A percentile compares a stretch with the other conserved stretches of the same genome.
These are phyloP conservation scores for Neurospora crassa DNA, from an alignment of 2,329 filamentous ascomycete genomes.

Conservation along the genomic window DNA sequence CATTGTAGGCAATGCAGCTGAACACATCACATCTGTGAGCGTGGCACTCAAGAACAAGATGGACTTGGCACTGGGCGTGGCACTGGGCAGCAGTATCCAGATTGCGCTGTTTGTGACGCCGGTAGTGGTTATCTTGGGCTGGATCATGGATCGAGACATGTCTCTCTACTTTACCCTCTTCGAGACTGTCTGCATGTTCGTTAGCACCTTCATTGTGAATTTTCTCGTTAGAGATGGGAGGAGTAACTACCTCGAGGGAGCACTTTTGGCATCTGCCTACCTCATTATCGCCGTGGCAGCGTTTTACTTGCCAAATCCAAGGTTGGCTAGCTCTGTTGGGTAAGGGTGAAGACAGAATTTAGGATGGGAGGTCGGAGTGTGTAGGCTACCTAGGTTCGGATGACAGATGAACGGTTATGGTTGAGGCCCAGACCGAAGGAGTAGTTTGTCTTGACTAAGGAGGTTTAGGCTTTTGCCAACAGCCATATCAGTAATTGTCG, in stretches of 20 bases:
- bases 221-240: conserved; percentile 66
- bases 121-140: conserved; percentile 49
- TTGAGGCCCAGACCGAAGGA: not conserved
- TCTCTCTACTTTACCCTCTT: conserved; percentile 67
- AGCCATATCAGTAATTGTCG: not conserved
- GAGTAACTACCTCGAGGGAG: conserved; percentile 50
- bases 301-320: not conserved
- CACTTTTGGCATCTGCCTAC: conserved; percentile 21
- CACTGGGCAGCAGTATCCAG: conserved; percentile 51
- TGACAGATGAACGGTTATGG: not conserved
- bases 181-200: conserved; percentile 64
- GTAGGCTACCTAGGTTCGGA: not conserved
- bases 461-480: not conserved
- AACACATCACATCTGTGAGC: conserved; percentile 52
- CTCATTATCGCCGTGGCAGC: conserved; percentile 20
- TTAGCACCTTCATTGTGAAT: conserved; percentile 63
- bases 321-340: not conserved
- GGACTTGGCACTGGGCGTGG: conserved; percentile 51
- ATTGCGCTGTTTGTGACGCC: conserved; percentile 53
- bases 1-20: conserved; percentile 53
- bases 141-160: conserved; percentile 45
- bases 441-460: not conserved
- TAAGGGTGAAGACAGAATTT: not conserved
- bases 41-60: conserved; percentile 52
- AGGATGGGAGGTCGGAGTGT: not conserved